phyloP scores from a whole-genome alignment of 176 grass and related monocot species.

The Puccinellia tenuiflora region DNA sequence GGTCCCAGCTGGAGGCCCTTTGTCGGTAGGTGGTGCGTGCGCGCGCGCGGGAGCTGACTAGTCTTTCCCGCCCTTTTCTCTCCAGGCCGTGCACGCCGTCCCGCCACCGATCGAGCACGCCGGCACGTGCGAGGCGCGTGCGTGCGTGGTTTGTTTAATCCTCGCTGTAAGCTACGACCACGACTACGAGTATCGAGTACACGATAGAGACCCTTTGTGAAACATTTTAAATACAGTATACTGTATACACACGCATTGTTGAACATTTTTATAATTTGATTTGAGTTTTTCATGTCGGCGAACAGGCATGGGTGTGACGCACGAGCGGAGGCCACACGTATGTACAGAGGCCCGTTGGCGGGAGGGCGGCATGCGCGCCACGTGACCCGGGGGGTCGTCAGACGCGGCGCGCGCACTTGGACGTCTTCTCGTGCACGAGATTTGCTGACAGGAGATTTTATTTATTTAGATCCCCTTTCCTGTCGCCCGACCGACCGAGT shows the following conservation, averaged over 20 bases:
- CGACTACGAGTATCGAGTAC: neutral
- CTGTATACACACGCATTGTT: too few relatives aligned
- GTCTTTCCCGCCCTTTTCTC: neutral
- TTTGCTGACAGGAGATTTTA: neutral
- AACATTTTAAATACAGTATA: too few relatives aligned
- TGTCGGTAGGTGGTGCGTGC: conserved; percentile 22
- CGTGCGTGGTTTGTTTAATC: conserved; percentile 5
- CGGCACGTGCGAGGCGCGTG: conserved; percentile 22
- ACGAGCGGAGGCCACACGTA: neutral
- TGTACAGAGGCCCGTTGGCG: neutral
- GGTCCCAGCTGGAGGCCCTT: neutral
- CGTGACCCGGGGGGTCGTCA: neutral
- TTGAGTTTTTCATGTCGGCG: neutral
- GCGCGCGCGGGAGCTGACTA: conserved; percentile 15
- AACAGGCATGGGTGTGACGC: neutral
- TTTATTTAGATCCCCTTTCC: neutral
- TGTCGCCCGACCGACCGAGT: neutral
- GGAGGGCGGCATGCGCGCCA: conserved; percentile 29
- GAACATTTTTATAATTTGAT: neutral
- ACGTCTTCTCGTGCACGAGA: neutral
- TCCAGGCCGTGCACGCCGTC: neutral
- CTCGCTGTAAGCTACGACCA: too few relatives aligned
- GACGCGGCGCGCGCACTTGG: conserved; percentile 1
- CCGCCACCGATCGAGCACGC: neutral
- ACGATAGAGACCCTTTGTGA: too few relatives aligned